A percentile compares a stretch with the other conserved stretches of the same genome.
Conservation (phyloP, 1,284 basidiomycete species). For the Puccinia horiana region DNA sequence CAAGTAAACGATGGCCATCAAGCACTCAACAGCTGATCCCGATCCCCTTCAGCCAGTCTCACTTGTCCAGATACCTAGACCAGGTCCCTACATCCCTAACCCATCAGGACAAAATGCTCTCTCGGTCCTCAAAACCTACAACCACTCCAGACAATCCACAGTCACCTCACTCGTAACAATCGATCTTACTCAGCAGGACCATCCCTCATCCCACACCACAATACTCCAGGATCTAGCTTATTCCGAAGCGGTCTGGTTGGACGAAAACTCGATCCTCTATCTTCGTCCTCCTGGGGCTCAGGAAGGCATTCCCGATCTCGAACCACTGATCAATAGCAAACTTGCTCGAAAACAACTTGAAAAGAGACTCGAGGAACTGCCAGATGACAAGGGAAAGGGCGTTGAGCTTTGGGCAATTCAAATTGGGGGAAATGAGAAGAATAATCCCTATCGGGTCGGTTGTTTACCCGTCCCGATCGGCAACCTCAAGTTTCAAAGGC, state of each 20-base stretch:
- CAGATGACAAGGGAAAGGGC: slow-evolving; percentile 9
- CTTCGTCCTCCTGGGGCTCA: slow-evolving; percentile 30
- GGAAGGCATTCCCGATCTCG: slow-evolving; percentile 16
- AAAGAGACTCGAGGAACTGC: background rate
- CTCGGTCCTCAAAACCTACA: slow-evolving; percentile 20
- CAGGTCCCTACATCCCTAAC: slow-evolving; percentile 24
- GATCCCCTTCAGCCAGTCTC: slow-evolving; percentile 17
- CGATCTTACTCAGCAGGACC: slow-evolving; percentile 5
- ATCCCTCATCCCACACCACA: background rate
- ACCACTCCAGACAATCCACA: slow-evolving; percentile 4
- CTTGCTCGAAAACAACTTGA: slow-evolving; percentile 15
- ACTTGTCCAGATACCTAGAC: slow-evolving; percentile 9
- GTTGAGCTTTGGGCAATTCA: slow-evolving; percentile 42
- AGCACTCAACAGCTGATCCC: background rate
- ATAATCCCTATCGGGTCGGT: slow-evolving; percentile 17
- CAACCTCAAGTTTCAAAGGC: slow-evolving; percentile 18
- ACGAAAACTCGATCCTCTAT: slow-evolving; percentile 32
- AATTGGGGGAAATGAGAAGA: background rate
- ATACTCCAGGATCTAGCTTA: slow-evolving; percentile 21
- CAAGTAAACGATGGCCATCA: slow-evolving; percentile 7
- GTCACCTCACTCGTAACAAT: slow-evolving; percentile 27
- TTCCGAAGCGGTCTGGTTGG: slow-evolving; percentile 38
- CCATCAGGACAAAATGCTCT: slow-evolving; percentile 17
- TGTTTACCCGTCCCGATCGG: slow-evolving; percentile 19
- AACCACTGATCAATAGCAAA: slow-evolving; percentile 15